Evolutionary conservation across 2,329 filamentous ascomycete genomes (phyloP), one percentile per base, ranked within the genome.

Genomic region (Eutypa lata): DNA sequence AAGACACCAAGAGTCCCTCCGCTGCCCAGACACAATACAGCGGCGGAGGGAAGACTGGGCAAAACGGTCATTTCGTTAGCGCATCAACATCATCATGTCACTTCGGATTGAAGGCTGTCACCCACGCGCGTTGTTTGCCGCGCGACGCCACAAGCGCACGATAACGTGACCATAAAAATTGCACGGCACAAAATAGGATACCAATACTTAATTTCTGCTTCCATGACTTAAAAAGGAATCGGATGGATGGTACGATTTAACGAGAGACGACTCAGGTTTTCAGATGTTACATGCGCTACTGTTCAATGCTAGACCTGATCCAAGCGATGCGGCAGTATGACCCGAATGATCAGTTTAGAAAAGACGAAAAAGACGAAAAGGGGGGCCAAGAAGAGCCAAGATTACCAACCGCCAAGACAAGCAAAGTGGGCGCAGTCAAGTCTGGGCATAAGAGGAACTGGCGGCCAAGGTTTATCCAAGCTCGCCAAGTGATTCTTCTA

Each of bases 371-470:
- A 35, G 14, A 35, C 8, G 13, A 42, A 24, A 47, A 52, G 49
- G 11, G 49, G 18, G 54, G 60, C 56, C 55, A 59, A 59, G 56
- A 52, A 57, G 53, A 49, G 40, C 14, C 18, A 46, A 52, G 49
- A 45, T 45, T 45, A 45, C 44, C n/a, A 33, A 33, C 47, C 33
- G 47, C 56, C 52, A 56, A 38, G 35, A 38, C 35, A 8, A 21
- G 22, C 48, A 57, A 60, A 52, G 61, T 61, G 54, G 61, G 62
- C 60, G 62, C 61, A 64, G 64, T 58, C 54, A 42, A 63, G 55
- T 61, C 57, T 64, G 58, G 62, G 61, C 60, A 61, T 50, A 61
- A 59, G 59, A 61, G 63, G 53, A 60, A 56, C 61, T 56, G 53
- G 56, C 52, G 53, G 54, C 56, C 56, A 59, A 59, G 57, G 52